Evolutionary conservation across 2,329 filamentous ascomycete species (phyloP).

Genomic region (Nigrograna mackinnonii): DNA sequence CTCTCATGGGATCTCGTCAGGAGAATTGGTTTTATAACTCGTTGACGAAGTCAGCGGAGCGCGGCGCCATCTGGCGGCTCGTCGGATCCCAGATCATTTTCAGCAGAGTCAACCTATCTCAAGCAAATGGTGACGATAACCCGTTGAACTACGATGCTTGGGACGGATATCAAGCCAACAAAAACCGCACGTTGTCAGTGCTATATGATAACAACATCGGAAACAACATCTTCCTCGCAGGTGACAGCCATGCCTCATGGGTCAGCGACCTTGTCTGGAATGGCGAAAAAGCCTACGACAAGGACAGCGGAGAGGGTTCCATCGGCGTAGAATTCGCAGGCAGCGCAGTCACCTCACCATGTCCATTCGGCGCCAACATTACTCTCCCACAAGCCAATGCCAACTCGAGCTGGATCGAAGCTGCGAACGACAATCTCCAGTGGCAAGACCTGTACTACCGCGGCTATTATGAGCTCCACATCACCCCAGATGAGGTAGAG

Average conservation of each 20-base stretch:
- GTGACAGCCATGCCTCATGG: constrained; percentile 71
- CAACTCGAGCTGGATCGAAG: constrained; percentile 42
- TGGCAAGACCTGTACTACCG: constrained; percentile 77
- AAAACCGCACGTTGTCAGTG: constrained; percentile 70
- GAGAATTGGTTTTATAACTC: constrained; percentile 66
- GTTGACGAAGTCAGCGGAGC: constrained; percentile 60
- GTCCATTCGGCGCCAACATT: constrained; percentile 63
- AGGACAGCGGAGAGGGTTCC: constrained; percentile 41
- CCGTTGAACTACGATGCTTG: constrained; percentile 62
- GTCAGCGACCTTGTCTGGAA: constrained; percentile 51
- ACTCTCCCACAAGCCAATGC: constrained; percentile 50
- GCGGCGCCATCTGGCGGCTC: constrained; percentile 72
- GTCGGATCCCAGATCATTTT: constrained; percentile 75
- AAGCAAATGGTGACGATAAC: constrained; percentile 47
- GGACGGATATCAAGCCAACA: constrained; percentile 71
- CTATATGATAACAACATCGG: constrained; percentile 69
- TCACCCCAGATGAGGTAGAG: constrained; percentile 57
- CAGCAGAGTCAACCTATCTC: constrained; percentile 57
- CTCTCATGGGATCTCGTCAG: constrained; percentile 72
- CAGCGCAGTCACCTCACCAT: constrained; percentile 65
- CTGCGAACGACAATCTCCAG: constrained; percentile 65
- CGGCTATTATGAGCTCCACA: constrained; percentile 70
- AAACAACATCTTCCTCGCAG: constrained; percentile 75
- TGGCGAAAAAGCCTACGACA: constrained; percentile 44
- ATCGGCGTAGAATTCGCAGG: constrained; percentile 62